Conservation (phyloP, 2,329 filamentous ascomycete genomes). For the Ceratocystis harringtonii region DNA sequence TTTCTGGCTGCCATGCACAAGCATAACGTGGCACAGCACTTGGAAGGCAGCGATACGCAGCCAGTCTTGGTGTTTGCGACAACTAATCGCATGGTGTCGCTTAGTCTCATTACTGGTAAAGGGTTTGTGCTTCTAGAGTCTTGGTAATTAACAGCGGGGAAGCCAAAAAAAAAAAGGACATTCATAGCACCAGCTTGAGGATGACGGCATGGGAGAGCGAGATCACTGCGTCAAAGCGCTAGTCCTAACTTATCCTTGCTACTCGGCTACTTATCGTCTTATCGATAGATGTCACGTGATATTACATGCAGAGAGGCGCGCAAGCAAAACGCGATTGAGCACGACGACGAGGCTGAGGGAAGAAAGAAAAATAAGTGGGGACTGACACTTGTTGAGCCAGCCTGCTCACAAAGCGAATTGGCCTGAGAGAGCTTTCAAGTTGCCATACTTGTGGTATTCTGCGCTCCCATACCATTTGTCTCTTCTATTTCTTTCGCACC, state of each 20-base stretch:
- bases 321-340: slow-evolving; percentile 15
- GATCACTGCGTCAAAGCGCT: background rate
- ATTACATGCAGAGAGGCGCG: background rate
- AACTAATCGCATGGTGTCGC: no score
- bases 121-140: no score
- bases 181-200: no score
- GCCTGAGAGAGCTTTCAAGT: background rate
- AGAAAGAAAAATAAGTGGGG: slow-evolving; percentile 14
- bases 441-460: background rate
- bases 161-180: background rate
- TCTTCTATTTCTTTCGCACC: background rate
- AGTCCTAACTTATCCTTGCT: background rate
- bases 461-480: no score
- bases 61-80: no score
- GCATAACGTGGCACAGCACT: no score
- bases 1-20: background rate
- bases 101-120: no score
- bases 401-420: background rate
- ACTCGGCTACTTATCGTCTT: background rate
- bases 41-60: no score
- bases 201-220: background rate
- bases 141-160: background rate
- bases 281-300: slow-evolving; percentile 14
- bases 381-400: slow-evolving; percentile 1
- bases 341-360: slow-evolving; percentile 15